Evolutionary conservation across 2,329 filamentous ascomycete species (phyloP).

Genomic region (Cercospora canescens): DNA sequence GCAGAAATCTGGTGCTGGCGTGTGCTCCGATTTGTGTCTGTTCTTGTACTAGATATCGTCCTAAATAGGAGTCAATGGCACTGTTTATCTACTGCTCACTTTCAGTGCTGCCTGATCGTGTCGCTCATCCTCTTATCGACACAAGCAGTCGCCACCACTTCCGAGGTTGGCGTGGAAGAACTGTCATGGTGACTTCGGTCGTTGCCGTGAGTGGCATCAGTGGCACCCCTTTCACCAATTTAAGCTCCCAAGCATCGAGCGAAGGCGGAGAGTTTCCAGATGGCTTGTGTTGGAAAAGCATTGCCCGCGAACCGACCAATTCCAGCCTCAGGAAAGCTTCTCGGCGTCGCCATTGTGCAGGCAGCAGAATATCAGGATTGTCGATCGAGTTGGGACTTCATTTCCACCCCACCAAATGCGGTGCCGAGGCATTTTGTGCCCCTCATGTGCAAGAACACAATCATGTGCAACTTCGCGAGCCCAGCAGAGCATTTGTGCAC

Average conservation of each 20-base stretch:
- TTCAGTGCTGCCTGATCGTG: slow-evolving; percentile 1
- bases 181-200: slow-evolving; percentile 3
- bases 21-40: not conserved
- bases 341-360: not conserved
- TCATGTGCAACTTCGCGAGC: not conserved
- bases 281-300: slow-evolving; percentile 1
- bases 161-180: slow-evolving; percentile 1
- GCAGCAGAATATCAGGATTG: slow-evolving; percentile 4
- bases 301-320: slow-evolving; percentile 6
- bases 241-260: not conserved
- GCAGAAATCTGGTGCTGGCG: not conserved
- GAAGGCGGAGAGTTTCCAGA: not conserved
- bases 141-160: not conserved
- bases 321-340: not conserved
- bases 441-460: not conserved
- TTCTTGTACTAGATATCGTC: not conserved
- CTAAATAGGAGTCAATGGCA: not conserved
- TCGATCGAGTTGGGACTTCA: not conserved
- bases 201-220: not conserved
- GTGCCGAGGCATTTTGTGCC: slow-evolving; percentile 5
- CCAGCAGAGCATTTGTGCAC: not conserved
- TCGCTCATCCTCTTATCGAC: not conserved
- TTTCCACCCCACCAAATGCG: not conserved
- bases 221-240: not conserved
- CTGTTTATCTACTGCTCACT: slow-evolving; percentile 1